Evolutionary conservation across 2,329 filamentous ascomycete genomes (phyloP).

Genomic region (Alternaria brassicae): DNA sequence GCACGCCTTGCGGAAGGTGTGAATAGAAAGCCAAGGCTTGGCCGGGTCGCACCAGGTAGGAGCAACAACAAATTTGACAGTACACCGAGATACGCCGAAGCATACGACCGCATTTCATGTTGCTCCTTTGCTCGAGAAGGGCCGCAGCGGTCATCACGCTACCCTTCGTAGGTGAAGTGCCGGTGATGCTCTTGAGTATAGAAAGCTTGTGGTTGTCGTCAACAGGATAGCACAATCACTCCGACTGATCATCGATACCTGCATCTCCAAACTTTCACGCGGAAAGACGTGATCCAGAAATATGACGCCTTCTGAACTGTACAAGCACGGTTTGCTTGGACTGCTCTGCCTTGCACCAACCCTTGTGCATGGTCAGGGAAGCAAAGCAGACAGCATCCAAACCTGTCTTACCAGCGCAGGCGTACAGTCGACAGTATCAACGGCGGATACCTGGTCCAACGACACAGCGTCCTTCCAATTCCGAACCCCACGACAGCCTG

Average conservation of each 20-base stretch:
- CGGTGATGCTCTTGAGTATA: not conserved
- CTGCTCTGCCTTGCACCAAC: not conserved
- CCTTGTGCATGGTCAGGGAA: slow-evolving; percentile 5
- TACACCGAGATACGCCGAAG: not conserved
- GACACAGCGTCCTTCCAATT: slow-evolving; percentile 20
- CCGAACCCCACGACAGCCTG: slow-evolving; percentile 14
- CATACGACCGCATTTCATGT: not conserved
- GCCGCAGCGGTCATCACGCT: not conserved
- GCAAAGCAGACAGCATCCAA: slow-evolving; percentile 10
- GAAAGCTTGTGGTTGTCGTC: not conserved
- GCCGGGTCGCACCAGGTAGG: not conserved
- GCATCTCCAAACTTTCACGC: not conserved
- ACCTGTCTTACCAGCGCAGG: slow-evolving; percentile 11
- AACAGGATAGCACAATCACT: not conserved
- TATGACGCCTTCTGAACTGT: not conserved
- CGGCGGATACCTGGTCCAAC: slow-evolving; percentile 17
- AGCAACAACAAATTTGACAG: not conserved
- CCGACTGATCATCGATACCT: not conserved
- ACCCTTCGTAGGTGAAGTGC: not conserved
- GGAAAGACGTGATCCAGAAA: not conserved
- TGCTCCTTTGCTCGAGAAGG: not conserved
- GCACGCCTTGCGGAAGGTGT: not conserved
- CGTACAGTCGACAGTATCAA: slow-evolving; percentile 7
- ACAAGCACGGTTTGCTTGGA: not conserved
- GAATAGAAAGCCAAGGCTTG: not conserved